Conservation (phyloP, 1,139 yeast species). For the Suhomyces ambrosiae region DNA sequence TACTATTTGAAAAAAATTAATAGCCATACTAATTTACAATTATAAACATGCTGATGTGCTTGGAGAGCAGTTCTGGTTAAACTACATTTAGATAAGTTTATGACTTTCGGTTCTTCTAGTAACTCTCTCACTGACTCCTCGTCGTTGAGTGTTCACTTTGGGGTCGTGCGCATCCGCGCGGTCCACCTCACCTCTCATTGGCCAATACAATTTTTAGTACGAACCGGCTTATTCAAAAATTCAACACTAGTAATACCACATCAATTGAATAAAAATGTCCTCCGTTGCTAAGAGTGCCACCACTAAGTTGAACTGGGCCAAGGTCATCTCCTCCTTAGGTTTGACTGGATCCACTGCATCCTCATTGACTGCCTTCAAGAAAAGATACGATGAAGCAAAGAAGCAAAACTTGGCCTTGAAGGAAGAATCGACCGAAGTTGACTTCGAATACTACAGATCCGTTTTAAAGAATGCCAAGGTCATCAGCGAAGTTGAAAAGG, state of each 20-base stretch:
- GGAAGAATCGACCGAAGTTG: slow-evolving; percentile 74
- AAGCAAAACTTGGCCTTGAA: slow-evolving; percentile 71
- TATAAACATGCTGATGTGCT: no score
- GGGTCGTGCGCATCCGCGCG: slow-evolving; percentile 4
- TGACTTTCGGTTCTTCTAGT: no score
- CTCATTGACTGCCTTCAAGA: slow-evolving; percentile 87
- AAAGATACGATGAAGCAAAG: slow-evolving; percentile 98
- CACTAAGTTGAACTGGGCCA: slow-evolving; percentile 93
- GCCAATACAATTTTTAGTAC: slow-evolving; percentile 6
- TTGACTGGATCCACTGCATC: slow-evolving; percentile 91
- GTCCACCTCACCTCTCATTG: slow-evolving; percentile 6
- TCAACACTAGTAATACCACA: slow-evolving; percentile 8
- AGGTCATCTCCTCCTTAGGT: slow-evolving; percentile 84
- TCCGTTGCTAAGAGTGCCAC: slow-evolving; percentile 69
- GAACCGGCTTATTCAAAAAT: slow-evolving; percentile 12
- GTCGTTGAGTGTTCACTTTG: no score
- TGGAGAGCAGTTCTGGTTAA: no score
- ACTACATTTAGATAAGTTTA: no score
- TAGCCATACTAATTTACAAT: no score
- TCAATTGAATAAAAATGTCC: slow-evolving; percentile 32
- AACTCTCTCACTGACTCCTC: no score
- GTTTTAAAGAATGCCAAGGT: slow-evolving; percentile 80
- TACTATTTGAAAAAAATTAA: no score
- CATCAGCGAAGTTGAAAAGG: slow-evolving; percentile 78
- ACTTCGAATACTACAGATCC: slow-evolving; percentile 78